phyloP scores from a whole-genome alignment of 2,329 filamentous ascomycete species.

The Raffaelea ambrosiae region DNA sequence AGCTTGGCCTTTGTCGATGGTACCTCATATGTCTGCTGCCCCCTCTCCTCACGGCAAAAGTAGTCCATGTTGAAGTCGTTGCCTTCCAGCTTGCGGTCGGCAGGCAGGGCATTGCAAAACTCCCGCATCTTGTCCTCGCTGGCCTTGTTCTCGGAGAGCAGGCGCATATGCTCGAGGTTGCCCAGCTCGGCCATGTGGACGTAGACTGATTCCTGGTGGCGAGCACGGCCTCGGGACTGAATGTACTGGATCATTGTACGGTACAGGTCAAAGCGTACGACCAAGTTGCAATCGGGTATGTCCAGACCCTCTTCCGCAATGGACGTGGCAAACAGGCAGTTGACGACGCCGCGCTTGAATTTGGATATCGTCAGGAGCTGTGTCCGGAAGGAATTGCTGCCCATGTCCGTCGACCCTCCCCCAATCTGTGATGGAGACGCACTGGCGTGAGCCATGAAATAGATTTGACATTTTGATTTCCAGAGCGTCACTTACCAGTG shows the following conservation, averaged over 20 bases:
- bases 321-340: slow-evolving; percentile 59
- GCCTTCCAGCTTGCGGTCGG: slow-evolving; percentile 60
- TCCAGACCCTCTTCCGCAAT: slow-evolving; percentile 62
- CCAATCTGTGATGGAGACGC: slow-evolving; percentile 1
- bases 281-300: slow-evolving; percentile 57
- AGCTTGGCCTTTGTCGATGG: slow-evolving; percentile 65
- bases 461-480: too few relatives aligned
- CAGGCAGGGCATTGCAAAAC: slow-evolving; percentile 68
- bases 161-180: slow-evolving; percentile 52
- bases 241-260: slow-evolving; percentile 89
- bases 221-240: slow-evolving; percentile 81
- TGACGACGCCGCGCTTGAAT: slow-evolving; percentile 49
- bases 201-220: slow-evolving; percentile 69
- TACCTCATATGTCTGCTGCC: slow-evolving; percentile 49
- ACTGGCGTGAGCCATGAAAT: too few relatives aligned
- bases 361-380: slow-evolving; percentile 67
- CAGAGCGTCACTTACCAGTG: slow-evolving; percentile 42
- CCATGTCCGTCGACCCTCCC: slow-evolving; percentile 10
- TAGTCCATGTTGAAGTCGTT: slow-evolving; percentile 48
- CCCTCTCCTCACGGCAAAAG: slow-evolving; percentile 41
- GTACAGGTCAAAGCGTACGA: slow-evolving; percentile 78
- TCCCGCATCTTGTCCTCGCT: slow-evolving; percentile 57
- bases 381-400: slow-evolving; percentile 31
- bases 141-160: slow-evolving; percentile 50
- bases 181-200: slow-evolving; percentile 72